phyloP scores from a whole-genome alignment of 2,329 filamentous ascomycete species.

The Fusarium humuli region DNA sequence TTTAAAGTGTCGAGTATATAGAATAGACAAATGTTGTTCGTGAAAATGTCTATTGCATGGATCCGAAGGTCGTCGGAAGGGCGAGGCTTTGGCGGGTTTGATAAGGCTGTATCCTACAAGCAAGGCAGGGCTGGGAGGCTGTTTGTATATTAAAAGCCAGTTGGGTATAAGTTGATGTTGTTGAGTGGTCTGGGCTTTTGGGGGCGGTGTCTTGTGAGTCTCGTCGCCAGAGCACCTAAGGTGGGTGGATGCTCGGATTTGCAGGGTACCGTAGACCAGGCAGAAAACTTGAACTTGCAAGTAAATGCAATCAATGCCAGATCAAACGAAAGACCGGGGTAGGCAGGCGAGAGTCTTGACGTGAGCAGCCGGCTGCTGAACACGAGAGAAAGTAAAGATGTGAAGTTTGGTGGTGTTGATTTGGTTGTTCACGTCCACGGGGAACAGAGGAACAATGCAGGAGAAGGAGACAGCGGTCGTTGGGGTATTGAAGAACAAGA shows the following conservation, averaged over 20 bases:
- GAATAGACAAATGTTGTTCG: constrained; percentile 14
- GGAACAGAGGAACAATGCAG: constrained; percentile 46
- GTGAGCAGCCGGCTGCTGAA: constrained; percentile 49
- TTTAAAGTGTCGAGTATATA: constrained; percentile 34
- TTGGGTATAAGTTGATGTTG: constrained; percentile 37
- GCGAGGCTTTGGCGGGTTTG: constrained; percentile 38
- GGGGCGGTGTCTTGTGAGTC: constrained; percentile 46
- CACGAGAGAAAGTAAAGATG: constrained; percentile 41
- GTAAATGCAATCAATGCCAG: constrained; percentile 31
- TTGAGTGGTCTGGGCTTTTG: constrained; percentile 45
- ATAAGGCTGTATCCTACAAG: constrained; percentile 42
- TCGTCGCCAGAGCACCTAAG: constrained; percentile 42
- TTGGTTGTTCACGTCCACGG: constrained; percentile 46
- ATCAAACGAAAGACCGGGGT: constrained; percentile 44
- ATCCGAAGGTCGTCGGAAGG: constrained; percentile 40
- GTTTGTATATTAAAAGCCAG: constrained; percentile 42
- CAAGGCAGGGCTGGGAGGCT: constrained; percentile 39
- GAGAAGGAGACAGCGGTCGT: constrained; percentile 38
- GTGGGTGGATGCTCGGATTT: constrained; percentile 42
- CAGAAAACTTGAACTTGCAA: constrained; percentile 44
- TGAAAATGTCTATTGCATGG: constrained; percentile 42
- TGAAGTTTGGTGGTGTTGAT: constrained; percentile 35
- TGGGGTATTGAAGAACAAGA: constrained; percentile 45
- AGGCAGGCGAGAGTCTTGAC: constrained; percentile 37
- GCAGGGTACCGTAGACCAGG: constrained; percentile 44